These are phyloP conservation scores for Ascoidea tarda DNA, from an alignment of 805 yeast species.

Conservation along the genomic window DNA sequence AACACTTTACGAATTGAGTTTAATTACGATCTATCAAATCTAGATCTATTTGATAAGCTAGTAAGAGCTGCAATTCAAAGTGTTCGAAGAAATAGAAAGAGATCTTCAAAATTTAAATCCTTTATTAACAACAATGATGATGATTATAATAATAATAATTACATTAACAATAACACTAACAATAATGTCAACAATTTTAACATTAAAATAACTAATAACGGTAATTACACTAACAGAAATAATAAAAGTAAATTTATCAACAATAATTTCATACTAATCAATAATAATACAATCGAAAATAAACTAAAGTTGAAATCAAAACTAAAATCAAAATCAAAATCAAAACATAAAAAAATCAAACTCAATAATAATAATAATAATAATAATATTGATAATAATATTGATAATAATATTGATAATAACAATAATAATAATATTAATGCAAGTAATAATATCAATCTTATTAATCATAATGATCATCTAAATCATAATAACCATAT, in stretches of 20 bases:
- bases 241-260: too few species aligned
- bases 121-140: too few species aligned
- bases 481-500: conserved; percentile 20
- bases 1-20: conserved; percentile 65
- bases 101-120: conserved; percentile 21
- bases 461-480: conserved; percentile 15
- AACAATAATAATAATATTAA: conserved; percentile 14
- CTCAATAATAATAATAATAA: conserved; percentile 19
- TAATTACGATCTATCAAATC: conserved; percentile 41
- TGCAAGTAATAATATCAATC: conserved; percentile 25
- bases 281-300: neutral
- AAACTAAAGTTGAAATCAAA: too few species aligned
- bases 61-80: conserved; percentile 92
- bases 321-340: too few species aligned
- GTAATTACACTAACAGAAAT: neutral
- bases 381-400: conserved; percentile 19
- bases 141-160: neutral
- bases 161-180: neutral
- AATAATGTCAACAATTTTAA: neutral
- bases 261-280: neutral
- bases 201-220: neutral
- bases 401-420: conserved; percentile 20
- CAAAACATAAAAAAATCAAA: neutral
- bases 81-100: conserved; percentile 74
- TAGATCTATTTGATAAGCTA: conserved; percentile 71